These are phyloP conservation scores for Fusarium penzigii DNA, from an alignment of 2,329 filamentous ascomycete species.

Conservation along the genomic window DNA sequence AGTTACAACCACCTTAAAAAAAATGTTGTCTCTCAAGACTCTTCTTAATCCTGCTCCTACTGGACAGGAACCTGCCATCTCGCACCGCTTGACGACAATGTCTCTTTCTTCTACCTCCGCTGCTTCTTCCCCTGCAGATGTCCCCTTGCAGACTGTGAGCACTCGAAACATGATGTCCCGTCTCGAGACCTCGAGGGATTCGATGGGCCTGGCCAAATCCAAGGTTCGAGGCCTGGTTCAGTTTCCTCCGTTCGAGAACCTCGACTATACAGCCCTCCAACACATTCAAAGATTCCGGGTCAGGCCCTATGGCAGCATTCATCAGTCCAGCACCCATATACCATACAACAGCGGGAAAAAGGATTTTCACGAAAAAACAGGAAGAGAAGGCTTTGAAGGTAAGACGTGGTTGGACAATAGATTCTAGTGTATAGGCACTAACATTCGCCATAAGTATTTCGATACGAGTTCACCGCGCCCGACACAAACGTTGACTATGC, in stretches of 20 bases:
- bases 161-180: conserved; percentile 12
- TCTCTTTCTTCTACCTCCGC: conserved; percentile 28
- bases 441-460: conserved; percentile 20
- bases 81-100: conserved; percentile 36
- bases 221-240: conserved; percentile 68
- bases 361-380: conserved; percentile 81
- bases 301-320: conserved; percentile 63
- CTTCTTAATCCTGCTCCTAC: conserved; percentile 64
- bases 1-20: conserved; percentile 18
- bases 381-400: conserved; percentile 88
- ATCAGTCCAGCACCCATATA: conserved; percentile 70
- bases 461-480: conserved; percentile 74
- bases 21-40: conserved; percentile 66
- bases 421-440: conserved; percentile 14
- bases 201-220: conserved; percentile 49
- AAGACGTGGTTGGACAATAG: conserved; percentile 23
- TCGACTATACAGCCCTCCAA: conserved; percentile 56
- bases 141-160: conserved; percentile 7
- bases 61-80: conserved; percentile 35
- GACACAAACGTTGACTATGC: conserved; percentile 66
- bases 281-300: conserved; percentile 67
- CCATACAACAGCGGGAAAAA: conserved; percentile 96
- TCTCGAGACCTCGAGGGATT: conserved; percentile 47
- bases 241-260: conserved; percentile 71
- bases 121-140: conserved; percentile 9